Evolutionary conservation across 805 yeast genomes (phyloP).

Genomic region (Brettanomyces bruxellensis): DNA sequence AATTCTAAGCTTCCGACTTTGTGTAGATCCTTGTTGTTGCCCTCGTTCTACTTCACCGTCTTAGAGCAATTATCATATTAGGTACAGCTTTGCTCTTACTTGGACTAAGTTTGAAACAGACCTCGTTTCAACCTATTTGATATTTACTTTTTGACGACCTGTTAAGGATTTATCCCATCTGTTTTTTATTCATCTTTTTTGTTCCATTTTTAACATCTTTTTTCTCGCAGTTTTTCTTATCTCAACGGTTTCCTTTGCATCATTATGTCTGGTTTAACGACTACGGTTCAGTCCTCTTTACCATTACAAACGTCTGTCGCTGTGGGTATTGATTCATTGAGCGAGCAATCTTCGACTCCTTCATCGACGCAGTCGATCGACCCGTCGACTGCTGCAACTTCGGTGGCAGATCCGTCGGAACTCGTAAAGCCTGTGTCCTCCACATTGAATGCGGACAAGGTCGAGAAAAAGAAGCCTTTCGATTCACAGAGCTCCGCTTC

Average conservation of each 20-base stretch:
- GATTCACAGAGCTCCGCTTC: constrained; percentile 5
- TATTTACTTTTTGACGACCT: not conserved
- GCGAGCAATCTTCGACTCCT: constrained; percentile 27
- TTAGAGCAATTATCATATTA: not conserved
- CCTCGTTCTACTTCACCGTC: not conserved
- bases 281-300: constrained; percentile 18
- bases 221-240: not conserved
- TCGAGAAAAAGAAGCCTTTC: constrained; percentile 1
- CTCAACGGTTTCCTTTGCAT: not conserved
- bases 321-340: too few relatives aligned
- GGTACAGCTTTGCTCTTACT: not conserved
- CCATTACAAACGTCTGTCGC: constrained; percentile 9
- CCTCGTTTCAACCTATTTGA: not conserved
- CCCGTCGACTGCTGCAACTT: constrained; percentile 22
- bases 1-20: constrained; percentile 1
- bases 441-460: constrained; percentile 3
- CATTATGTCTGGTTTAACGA: not conserved
- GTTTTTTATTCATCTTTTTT: not conserved
- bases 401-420: constrained; percentile 9
- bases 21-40: constrained; percentile 1
- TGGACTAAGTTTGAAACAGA: not conserved
- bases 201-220: not conserved
- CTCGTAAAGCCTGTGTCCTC: constrained; percentile 7
- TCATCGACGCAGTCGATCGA: constrained; percentile 25
- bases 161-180: not conserved